Evolutionary conservation across 169 alveolate genomes (phyloP), one percentile per base, ranked within the genome.

Genomic region (Theileria orientalis): DNA sequence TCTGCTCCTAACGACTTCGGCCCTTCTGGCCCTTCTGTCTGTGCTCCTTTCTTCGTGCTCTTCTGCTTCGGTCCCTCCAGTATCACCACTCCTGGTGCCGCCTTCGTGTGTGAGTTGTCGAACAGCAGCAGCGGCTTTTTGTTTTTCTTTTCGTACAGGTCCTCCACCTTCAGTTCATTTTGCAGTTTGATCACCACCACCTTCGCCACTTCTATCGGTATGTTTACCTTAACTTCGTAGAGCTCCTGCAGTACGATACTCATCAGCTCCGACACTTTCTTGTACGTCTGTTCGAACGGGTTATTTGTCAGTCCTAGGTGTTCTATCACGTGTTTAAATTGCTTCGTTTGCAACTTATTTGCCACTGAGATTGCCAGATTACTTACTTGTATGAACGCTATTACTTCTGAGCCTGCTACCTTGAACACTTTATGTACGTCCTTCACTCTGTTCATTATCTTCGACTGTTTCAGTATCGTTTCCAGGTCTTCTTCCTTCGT

Each of bases 211-310:
- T 82, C 89, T 0, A 75, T 21, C n/a, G 85, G 70, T 57, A 82
- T 70, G 29, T 16, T 29, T 11, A 79, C 54, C 56, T 79, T 79
- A 1, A 63, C n/a, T 3, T 60, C 71, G 19, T 47, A 23, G 11
- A 56, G 30, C 44, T 79, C 83, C 23, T 71, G 54, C 14, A 79
- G 21, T 3, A 73, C 35, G 3, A 16, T 33, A 9, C 74, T 32
- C 27, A 71, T 32, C 60, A 79, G n/a, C 33, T 79, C 87, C 9
- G 73, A 60, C 33, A 71, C 33, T 41, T 63, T 23, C 3, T 42
- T 51, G 27, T 79, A 79, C 9, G 84, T 72, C 57, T 79, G 69
- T 44, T 79, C 87, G 62, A 72, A 79, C 14, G 60, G 62, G 59
- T 63, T 56, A 7, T 40, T 25, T 29, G 41, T 41, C 25, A 40